Base-by-base conservation (phyloP, 208 protist genomes). In the Acanthamoeba comandoni region DNA sequence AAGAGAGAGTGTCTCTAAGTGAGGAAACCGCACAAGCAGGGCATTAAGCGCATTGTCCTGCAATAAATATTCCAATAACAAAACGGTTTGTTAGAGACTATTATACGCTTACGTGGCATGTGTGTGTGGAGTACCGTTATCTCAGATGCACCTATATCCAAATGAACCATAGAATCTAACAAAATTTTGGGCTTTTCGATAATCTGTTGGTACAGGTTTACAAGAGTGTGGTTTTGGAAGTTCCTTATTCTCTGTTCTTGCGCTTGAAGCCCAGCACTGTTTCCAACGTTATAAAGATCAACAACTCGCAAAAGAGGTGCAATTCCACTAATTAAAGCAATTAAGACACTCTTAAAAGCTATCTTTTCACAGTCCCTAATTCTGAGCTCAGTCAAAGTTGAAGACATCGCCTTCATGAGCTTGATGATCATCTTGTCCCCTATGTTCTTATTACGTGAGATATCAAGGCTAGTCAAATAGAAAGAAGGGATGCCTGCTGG, bases 391-490 rank as follows among this genome's bases (percentile, higher is more conserved):
- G 35, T 58, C 7, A 82, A 35, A 15, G 71, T 62, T 26, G 53
- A 4, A 9, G 17, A 24, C 39, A 17, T 60, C 12, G 51, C 24
- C 48, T 58, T 55, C 26, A 82, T 48, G 22, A 82, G 71, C 48
- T 82, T 48, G 13, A 82, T 48, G 13, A 82, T 24, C 71, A 58
- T 82, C 12, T 9, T 19, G 9, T 82, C 71, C 0, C 51, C 60
- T 29, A 82, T 53, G 51, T 82, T 82, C 71, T 82, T 82, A 35
- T 82, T 82, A 26, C 71, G 71, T 13, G 71, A 82, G 48, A 82
- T 48, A 19, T 82, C 71, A 3, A 82, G 29, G 12, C 24, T 5
- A 0, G 19, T 11, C 39, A 82, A 65, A 43, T 43, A 43, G 35
- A 43, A 43, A 43, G 35, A 65, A 65, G 58, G 58, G 58, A 5